Base-by-base conservation (phyloP, 805 yeast species). In the Ascoidea asiatica region DNA sequence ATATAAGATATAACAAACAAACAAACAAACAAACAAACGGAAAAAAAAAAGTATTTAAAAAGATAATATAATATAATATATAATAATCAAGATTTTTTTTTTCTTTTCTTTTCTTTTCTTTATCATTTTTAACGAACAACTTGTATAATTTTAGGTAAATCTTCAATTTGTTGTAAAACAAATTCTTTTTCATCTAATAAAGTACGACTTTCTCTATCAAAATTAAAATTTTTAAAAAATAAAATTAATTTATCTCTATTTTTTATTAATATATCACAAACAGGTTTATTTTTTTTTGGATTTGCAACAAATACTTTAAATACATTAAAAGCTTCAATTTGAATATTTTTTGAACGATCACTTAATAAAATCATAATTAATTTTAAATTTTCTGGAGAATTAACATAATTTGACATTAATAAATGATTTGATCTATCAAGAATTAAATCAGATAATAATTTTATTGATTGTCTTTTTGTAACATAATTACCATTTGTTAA, bases 231-330 rank as follows among this genome's bases (percentile, higher is more conserved):
- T 41, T 74, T 72, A 47, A 90, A 71, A 56, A 85, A 87, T 29
- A 69, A 67, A 37, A 89, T 60, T 49, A 90, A 71, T 55, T 83
- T 85, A 38, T 77, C 82, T 55, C 87, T 77, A 61, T 92, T 92
- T 57, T 89, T 88, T 40, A 79, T 75, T 51, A 92, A 67, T 19
- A 90, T 83, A 60, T 90, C 96, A 44, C 73, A 64, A 2, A 92
- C 78, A 5, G 81, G 77, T 58, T 81, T 87, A 2, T 87, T 70
- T 59, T 89, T 89, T 50, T 81, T 79, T 4, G 98, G 98, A 61
- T 92, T 92, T 4, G 96, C 97, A n/a, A 88, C 88, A 62, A 92
- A 87, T 37, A 89, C 83, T 63, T 90, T 92, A 66, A 92, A 90
- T 37, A 90, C 81, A 52, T 92, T 89, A 57, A 92, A 92, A 4